Percentiles rank a stretch among this genome's conserved stretches.
Conservation (phyloP, 2,329 filamentous ascomycete genomes). For the Ophiocordyceps camponoti-rufipedis region DNA sequence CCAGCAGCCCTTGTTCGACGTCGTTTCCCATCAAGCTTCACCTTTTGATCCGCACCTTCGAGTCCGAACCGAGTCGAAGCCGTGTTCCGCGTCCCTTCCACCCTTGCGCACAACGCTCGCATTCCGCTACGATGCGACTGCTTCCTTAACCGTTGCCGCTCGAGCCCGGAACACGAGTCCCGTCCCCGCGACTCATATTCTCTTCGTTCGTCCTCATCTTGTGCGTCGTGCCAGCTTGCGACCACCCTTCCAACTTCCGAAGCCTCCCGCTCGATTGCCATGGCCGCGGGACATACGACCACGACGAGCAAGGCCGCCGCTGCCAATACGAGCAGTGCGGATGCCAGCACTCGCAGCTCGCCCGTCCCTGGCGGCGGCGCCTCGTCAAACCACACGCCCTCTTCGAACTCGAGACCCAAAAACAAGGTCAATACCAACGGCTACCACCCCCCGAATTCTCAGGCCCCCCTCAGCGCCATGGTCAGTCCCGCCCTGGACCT, state of each 20-base stretch:
- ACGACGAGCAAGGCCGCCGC: slow-evolving; percentile 17
- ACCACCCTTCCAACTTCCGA: slow-evolving; percentile 1
- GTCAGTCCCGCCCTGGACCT: slow-evolving; percentile 54
- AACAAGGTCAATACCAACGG: slow-evolving; percentile 34
- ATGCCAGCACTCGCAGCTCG: slow-evolving; percentile 33
- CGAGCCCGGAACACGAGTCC: slow-evolving; percentile 1
- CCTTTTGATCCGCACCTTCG: no score
- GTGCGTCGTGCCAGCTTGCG: slow-evolving; percentile 1
- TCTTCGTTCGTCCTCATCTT: not conserved
- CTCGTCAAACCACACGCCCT: slow-evolving; percentile 14
- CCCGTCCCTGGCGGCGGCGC: slow-evolving; percentile 20
- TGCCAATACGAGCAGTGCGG: slow-evolving; percentile 21
- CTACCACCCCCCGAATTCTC: slow-evolving; percentile 30
- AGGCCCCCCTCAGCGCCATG: slow-evolving; percentile 35
- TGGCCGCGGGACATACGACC: slow-evolving; percentile 22
- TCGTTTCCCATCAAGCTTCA: no score
- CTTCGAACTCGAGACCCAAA: slow-evolving; percentile 26
- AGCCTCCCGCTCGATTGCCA: slow-evolving; percentile 7
- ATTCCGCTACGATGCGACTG: slow-evolving; percentile 7
- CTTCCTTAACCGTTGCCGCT: slow-evolving; percentile 4
- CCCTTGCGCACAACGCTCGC: not conserved
- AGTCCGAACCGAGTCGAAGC: not conserved
- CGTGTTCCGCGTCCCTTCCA: not conserved
- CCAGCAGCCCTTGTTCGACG: no score
- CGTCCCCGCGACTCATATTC: not conserved